Evolutionary conservation across 225 moss, liverwort and hornwort genomes (phyloP), one percentile per base, ranked within the genome.

Genomic region (Takakia lepidozioides): DNA sequence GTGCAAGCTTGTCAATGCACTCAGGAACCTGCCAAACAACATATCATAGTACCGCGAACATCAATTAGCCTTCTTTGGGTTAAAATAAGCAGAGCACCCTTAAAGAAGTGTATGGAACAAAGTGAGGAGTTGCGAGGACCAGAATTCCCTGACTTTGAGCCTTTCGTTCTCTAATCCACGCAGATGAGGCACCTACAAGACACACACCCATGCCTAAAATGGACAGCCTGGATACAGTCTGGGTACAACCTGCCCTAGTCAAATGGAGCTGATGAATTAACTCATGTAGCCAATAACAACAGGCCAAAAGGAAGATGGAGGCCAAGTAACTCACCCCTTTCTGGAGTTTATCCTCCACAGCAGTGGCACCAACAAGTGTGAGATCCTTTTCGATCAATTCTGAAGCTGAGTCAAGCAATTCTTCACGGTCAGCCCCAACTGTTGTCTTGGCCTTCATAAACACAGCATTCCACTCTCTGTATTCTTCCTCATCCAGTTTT

Each of bases 371-470:
- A 42, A 83, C 78, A 19, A 83, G 55, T 37, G 65, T 71, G 17
- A 83, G 64, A 34, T 83, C 78, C 68, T 64, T 83, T 42, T 83
- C 82, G 52, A 83, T 65, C 55, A 74, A 28, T n/a, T 83, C 82
- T 11, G 82, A 77, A 27, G 82, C 82, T 3, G 60, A 64, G 68
- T 98, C 98, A 45, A 98, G 59, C 64, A 87, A 49, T 0, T 85
- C 64, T 42, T 98, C 98, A 48, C 91, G 87, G 57, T 98, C 81
- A 34, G 78, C 54, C 30, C 98, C 98, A 52, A 98, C 66, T 17
- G 82, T 87, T 19, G 91, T 91, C 54, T 81, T 98, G 57, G 98
- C 98, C 78, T 83, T 91, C 24, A 53, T 19, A 58, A 91, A 91
- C 5, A 35, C 60, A 27, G 61, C 55, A 62, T 68, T 83, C 98